Percentiles rank a stretch among this genome's conserved stretches.
Conservation (phyloP, 129 eudicot genomes). For the Kitagawia praeruptora region DNA sequence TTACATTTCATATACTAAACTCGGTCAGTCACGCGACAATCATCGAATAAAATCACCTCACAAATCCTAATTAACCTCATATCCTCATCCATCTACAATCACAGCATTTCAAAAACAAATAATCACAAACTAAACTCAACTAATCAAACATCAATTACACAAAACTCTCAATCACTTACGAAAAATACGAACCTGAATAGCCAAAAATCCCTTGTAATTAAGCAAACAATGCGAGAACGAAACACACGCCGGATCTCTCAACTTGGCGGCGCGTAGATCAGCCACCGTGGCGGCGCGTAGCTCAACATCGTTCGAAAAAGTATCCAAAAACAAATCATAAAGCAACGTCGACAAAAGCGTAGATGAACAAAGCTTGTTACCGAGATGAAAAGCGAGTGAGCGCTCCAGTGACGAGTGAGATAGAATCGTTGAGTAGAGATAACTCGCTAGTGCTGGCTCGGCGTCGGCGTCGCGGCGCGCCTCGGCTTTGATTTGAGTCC, state of each 20-base stretch:
- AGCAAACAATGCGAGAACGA: slow-evolving; percentile 54
- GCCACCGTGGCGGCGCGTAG: slow-evolving; percentile 36
- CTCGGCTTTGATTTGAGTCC: slow-evolving; percentile 49
- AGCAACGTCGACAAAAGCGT: slow-evolving; percentile 44
- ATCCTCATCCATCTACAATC: background rate
- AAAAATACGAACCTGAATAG: slow-evolving; percentile 7
- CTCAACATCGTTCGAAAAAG: slow-evolving; percentile 27
- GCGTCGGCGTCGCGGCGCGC: slow-evolving; percentile 61
- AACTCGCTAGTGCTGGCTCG: slow-evolving; percentile 56
- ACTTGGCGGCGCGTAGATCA: slow-evolving; percentile 50
- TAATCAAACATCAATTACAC: background rate
- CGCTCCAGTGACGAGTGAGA: slow-evolving; percentile 49
- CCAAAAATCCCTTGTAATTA: slow-evolving; percentile 58
- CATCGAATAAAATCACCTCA: background rate
- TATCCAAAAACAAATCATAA: slow-evolving; percentile 41
- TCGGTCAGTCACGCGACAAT: background rate
- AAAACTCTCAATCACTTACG: background rate
- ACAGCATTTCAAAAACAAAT: background rate
- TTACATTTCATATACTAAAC: background rate
- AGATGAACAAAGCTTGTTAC: slow-evolving; percentile 56
- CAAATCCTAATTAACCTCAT: background rate
- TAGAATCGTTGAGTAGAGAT: slow-evolving; percentile 55
- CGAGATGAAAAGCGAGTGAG: slow-evolving; percentile 46
- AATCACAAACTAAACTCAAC: background rate
- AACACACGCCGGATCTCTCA: slow-evolving; percentile 51